Base-by-base conservation (phyloP, 164 flowering plant genomes). In the Saururus chinensis region DNA sequence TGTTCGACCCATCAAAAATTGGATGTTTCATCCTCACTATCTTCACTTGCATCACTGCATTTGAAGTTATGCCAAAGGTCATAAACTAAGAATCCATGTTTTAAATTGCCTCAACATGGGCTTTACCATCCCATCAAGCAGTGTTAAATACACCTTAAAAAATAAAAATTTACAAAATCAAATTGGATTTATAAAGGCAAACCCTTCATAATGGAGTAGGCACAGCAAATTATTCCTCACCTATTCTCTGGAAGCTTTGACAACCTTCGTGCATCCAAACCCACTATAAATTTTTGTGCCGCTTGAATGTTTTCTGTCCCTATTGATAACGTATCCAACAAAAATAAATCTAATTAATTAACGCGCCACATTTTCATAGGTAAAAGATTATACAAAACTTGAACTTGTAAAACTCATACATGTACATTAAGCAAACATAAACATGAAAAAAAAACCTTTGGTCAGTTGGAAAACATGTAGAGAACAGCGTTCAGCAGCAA, bases 401-500 rank as follows among this genome's bases (percentile, higher is more conserved):
- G 6, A 30, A 30, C 6, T 30, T 6, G 37, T 30, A 30, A 30
- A 30, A 30, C 6, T 30, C 37, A 30, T 30, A 30, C 37, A 30
- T 30, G 6, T 45, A 12, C 11, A 45, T 53, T 2, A 20, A 53
- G 56, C 11, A 53, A 53, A 53, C 25, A 37, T 21, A 16, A 19
- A 48, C 3, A 62, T 40, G 45, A 11, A 62, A 54, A 62, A 30
- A 57, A 45, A 76, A 95, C 98, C 96, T 71, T 81, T 95, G 17
- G 90, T 72, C 70, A 95, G 70, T 68, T 86, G 99, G 79, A 95
- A 87, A 60, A 80, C 64, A 48, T 91, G 96, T 71, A 91, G 59
- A 65, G 82, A 81, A 78, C 98, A 95, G 67, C 99, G 74, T 77
- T 91, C 98, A n/a, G 99, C 96, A 62, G 96, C 96, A 63, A 89